A percentile compares a stretch with the other conserved stretches of the same genome.
These are phyloP conservation scores for Crithidia brevicula DNA, from an alignment of 208 protist genomes.

Conservation along the genomic window DNA sequence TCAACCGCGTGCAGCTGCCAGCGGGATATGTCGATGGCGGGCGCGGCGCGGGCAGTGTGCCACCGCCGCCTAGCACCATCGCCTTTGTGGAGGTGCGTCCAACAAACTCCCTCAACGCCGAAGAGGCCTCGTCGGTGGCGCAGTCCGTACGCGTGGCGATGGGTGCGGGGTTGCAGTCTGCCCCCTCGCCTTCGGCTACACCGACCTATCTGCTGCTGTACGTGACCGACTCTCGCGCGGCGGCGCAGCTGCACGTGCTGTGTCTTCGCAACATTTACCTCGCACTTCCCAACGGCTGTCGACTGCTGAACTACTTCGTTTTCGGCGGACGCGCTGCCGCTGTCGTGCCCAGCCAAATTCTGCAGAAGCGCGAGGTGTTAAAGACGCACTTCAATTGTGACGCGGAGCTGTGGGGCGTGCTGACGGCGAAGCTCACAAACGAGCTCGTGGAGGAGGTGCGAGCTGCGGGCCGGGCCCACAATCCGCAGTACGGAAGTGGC, in stretches of 20 bases:
- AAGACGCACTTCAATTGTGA: slow-evolving; percentile 66
- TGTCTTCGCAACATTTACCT: slow-evolving; percentile 59
- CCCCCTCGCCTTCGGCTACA: neutral
- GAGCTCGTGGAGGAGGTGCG: slow-evolving; percentile 29
- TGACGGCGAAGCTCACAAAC: slow-evolving; percentile 37
- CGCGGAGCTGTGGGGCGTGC: slow-evolving; percentile 60
- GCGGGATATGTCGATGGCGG: slow-evolving; percentile 20
- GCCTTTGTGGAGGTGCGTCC: slow-evolving; percentile 40
- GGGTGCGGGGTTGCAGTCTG: neutral
- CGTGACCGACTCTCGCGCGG: slow-evolving; percentile 76
- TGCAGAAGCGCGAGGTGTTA: slow-evolving; percentile 54
- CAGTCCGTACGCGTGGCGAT: slow-evolving; percentile 35
- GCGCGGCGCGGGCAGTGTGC: slow-evolving; percentile 28
- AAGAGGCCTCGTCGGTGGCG: slow-evolving; percentile 41
- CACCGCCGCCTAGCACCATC: slow-evolving; percentile 40
- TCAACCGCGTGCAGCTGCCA: slow-evolving; percentile 23
- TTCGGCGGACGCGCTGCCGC: slow-evolving; percentile 38
- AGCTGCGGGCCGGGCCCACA: slow-evolving; percentile 2
- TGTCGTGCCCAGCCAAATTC: slow-evolving; percentile 46
- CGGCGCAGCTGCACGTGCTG: slow-evolving; percentile 72
- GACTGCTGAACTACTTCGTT: slow-evolving; percentile 45
- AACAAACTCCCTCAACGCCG: slow-evolving; percentile 9
- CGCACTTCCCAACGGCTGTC: slow-evolving; percentile 50
- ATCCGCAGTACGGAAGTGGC: neutral
- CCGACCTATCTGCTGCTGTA: slow-evolving; percentile 42